A percentile compares a stretch with the other conserved stretches of the same genome.
Evolutionary conservation across 495 filamentous ascomycete genomes (phyloP).

Genomic region (Penicillium cinerascens): DNA sequence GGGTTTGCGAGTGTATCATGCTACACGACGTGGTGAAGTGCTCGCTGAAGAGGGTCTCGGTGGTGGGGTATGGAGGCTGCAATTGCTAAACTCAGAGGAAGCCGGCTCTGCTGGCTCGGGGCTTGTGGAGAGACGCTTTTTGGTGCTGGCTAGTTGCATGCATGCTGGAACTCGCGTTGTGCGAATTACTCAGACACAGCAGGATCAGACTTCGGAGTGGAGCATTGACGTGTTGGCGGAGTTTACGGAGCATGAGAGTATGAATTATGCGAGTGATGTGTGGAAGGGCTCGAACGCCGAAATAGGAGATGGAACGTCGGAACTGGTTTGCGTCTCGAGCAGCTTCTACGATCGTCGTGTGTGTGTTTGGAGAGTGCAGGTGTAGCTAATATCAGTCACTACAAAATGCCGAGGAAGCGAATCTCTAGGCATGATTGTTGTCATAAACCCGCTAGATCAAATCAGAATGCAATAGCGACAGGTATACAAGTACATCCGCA

Average conservation of each 20-base stretch:
- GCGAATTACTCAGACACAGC: slow-evolving; percentile 35
- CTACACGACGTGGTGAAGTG: slow-evolving; percentile 35
- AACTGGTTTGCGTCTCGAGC: slow-evolving; percentile 62
- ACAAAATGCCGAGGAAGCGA: background rate
- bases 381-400: slow-evolving; percentile 7
- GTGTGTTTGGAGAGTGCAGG: slow-evolving; percentile 64
- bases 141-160: slow-evolving; percentile 89
- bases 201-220: slow-evolving; percentile 40
- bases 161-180: slow-evolving; percentile 77
- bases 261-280: slow-evolving; percentile 90
- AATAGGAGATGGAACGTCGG: slow-evolving; percentile 14
- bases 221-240: slow-evolving; percentile 62
- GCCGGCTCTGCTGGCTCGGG: background rate
- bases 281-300: slow-evolving; percentile 36
- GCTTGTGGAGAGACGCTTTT: slow-evolving; percentile 28
- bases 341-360: slow-evolving; percentile 87
- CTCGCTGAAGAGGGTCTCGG: slow-evolving; percentile 63
- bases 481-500: slow-evolving; percentile 29
- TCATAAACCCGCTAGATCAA: slow-evolving; percentile 33
- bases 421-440: slow-evolving; percentile 15
- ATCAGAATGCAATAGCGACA: slow-evolving; percentile 29
- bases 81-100: slow-evolving; percentile 44
- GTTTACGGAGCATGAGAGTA: slow-evolving; percentile 87
- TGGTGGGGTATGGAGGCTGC: slow-evolving; percentile 90
- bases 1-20: slow-evolving; percentile 62